Percentiles rank a stretch among this genome's conserved stretches.
These are phyloP conservation scores for Pseudozyma pruni DNA, from an alignment of 1,284 basidiomycete genomes.

Conservation along the genomic window DNA sequence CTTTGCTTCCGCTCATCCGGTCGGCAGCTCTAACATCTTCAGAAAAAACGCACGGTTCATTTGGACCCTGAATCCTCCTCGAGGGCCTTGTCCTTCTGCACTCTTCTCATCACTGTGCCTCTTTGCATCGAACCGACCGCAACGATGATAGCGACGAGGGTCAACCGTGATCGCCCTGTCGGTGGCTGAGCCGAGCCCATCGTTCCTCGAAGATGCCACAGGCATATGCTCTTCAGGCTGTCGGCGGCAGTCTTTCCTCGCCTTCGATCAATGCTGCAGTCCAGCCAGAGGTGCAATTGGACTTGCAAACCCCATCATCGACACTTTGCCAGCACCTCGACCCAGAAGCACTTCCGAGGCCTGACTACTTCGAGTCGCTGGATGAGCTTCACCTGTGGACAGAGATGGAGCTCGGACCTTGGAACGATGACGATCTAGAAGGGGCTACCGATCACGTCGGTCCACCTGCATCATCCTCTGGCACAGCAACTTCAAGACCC, in stretches of 20 bases:
- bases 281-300: conserved; percentile 4
- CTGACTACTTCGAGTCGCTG: conserved; percentile 39
- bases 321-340: conserved; percentile 36
- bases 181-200: background rate
- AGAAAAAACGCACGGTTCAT: conserved; percentile 2
- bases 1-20: background rate
- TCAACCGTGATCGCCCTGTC: too few species aligned
- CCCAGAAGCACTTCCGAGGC: conserved; percentile 29
- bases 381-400: conserved; percentile 42
- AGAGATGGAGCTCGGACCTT: conserved; percentile 22
- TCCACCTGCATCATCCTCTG: background rate
- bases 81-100: background rate
- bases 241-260: too few species aligned
- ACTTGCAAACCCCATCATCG: conserved; percentile 27
- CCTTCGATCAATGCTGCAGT: background rate
- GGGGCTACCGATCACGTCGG: conserved; percentile 12
- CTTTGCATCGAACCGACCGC: too few species aligned
- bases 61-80: background rate
- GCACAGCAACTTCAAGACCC: background rate
- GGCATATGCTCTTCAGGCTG: background rate
- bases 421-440: conserved; percentile 10
- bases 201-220: conserved; percentile 13
- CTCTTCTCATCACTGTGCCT: background rate
- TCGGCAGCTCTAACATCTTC: background rate
- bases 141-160: too few species aligned